Evolutionary conservation across 306 rosid species (phyloP), one percentile per base, ranked within the genome.

Genomic region (Hippophae rhamnoides): DNA sequence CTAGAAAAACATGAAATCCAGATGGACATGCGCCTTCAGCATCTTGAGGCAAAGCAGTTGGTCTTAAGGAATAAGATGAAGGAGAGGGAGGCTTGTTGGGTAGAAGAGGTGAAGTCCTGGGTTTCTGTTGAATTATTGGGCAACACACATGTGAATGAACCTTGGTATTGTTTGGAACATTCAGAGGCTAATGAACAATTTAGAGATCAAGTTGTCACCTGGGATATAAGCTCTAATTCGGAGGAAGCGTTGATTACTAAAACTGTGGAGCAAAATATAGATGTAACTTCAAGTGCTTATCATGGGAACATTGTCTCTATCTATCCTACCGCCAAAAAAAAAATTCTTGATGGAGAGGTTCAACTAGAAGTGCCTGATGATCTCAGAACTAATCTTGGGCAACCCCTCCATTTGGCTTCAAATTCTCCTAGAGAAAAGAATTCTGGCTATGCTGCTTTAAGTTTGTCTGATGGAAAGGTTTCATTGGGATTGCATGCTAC

Each of bases 31-130:
- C 52, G 47, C 53, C 74, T 84, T 55, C 69, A 76, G 68, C 67
- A 55, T 62, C 82, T 85, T 58, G 82, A 78, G 74, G 71, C 54
- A 44, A 11, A 11, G 41, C 87, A 81, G 9, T 57, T 26, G 64
- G 72, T 52, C 64, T 69, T 74, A 55, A 79, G 67, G 66, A 52
- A n/a, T 69, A 81, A 53, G 70, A 62, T 81, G 49, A 58, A 41
- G 56, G 81, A 63, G 7, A 57, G 9, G 49, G 84, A 72, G 67
- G 62, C 73, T 10, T 61, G 23, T 23, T 80, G 79, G 82, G 84
- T 82, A 64, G 72, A 82, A 62, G 76, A 72, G 13, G 67, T 89
- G 66, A 52, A 74, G 60, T 73, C 84, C n/a, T 72, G 75, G 73
- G 71, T 66, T 55, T 63, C 13, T 14, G 68, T 59, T 73, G 95